Base-by-base conservation (phyloP, 2,329 filamentous ascomycete genomes). In the Diplodia mutila region DNA sequence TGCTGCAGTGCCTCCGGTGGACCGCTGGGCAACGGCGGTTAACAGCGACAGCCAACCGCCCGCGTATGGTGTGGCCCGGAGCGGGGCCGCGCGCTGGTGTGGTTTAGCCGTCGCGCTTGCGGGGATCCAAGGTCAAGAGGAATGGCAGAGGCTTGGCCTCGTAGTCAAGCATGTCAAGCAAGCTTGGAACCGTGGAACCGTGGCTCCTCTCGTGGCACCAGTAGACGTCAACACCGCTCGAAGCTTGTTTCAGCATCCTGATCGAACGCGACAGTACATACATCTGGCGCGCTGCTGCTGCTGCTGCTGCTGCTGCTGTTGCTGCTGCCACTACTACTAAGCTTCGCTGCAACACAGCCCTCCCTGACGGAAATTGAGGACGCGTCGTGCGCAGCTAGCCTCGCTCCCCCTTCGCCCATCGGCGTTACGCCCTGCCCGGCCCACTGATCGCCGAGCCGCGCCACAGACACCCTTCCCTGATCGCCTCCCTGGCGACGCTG, bases 361-460 rank as follows among this genome's bases (percentile, higher is more conserved):
- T 21, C 18, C n/a, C 42, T 21, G 42, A 37, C 27, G 32, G 48
- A 65, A 34, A 53, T 53, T 23, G 46, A 52, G 23, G 61, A 53
- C 61, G 49, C 48, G 61, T 54, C 51, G 32, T 65, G n/a, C 32
- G n/a, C 34, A 53, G 59, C 29, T 63, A 65, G 61, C 21, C 23
- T 49, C 12, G 23, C 29, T 25, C 21, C 34, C 23, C 34, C 37
- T 52, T 29, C 49, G 16, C 49, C 49, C 27, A 14, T 46, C 61
- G 61, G 49, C 61, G 48, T 54, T 16, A 42, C 57, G 39, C 57
- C 39, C 34, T 21, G 25, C 7, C 49, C 21, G 61, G 51, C 51
- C 61, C 48, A 54, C 49, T 25, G 48, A 65, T 64, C 61, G 39
- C 48, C 61, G 29, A n/a, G 18, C 21, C 27, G 59, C 27, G 59